phyloP scores from a whole-genome alignment of 2,329 filamentous ascomycete genomes.

The Curvularia eragrostidis region DNA sequence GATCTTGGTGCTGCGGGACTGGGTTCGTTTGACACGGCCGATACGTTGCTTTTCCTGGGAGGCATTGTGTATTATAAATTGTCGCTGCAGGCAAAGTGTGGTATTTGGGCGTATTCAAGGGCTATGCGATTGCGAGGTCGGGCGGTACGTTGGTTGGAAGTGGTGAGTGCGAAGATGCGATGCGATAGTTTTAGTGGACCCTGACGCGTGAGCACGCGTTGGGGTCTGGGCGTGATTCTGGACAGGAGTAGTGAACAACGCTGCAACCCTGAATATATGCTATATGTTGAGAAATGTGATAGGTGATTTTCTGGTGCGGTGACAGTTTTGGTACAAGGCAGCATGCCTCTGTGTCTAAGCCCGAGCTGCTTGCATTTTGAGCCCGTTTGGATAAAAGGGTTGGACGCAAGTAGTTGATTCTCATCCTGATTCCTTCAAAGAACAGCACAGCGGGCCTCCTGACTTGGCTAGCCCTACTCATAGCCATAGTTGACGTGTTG shows the following conservation, averaged over 20 bases:
- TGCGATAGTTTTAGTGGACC: slow-evolving; percentile 25
- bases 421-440: not conserved
- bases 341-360: not conserved
- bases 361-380: not conserved
- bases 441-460: not conserved
- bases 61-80: slow-evolving; percentile 49
- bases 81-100: not conserved
- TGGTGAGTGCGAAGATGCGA: slow-evolving; percentile 23
- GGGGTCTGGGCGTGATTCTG: slow-evolving; percentile 21
- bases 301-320: not conserved
- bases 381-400: not conserved
- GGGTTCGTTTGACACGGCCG: slow-evolving; percentile 49
- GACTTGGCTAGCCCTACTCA: not conserved
- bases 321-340: not conserved
- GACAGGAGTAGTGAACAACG: not conserved
- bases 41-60: slow-evolving; percentile 57
- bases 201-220: slow-evolving; percentile 43
- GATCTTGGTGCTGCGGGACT: slow-evolving; percentile 33
- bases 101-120: not conserved
- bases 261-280: not conserved
- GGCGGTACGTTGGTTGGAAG: slow-evolving; percentile 7
- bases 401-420: not conserved
- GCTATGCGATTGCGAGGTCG: slow-evolving; percentile 3
- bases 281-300: not conserved
- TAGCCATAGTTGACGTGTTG: not conserved